Conservation (phyloP, 306 rosid genomes). For the Abrus precatorius region DNA sequence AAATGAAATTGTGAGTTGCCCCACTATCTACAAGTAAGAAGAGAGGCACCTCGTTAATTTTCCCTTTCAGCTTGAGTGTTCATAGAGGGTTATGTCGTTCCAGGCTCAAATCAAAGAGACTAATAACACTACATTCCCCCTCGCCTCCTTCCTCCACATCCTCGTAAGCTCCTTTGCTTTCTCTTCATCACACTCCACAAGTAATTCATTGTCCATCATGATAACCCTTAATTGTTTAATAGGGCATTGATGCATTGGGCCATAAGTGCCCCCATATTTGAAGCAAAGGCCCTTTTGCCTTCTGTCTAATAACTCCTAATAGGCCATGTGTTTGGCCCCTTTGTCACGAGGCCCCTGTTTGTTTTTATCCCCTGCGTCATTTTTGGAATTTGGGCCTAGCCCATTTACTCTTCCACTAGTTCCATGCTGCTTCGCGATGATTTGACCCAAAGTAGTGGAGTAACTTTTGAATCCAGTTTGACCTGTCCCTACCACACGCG, state of each 20-base stretch:
- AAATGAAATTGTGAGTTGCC: no score
- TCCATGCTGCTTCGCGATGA: neutral
- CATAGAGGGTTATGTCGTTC: no score
- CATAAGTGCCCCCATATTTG: neutral
- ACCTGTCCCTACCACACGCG: neutral
- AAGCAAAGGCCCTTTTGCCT: neutral
- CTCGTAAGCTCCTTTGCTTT: no score
- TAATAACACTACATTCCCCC: no score
- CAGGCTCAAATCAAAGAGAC: no score
- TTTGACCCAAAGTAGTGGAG: neutral
- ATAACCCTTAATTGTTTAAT: no score
- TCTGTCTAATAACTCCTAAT: neutral
- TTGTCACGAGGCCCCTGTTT: neutral
- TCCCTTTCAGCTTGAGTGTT: no score
- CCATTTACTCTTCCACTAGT: neutral
- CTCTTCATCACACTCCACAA: no score
- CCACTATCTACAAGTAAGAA: no score
- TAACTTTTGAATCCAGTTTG: neutral
- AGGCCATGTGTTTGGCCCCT: neutral
- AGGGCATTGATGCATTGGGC: neutral
- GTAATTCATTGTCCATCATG: no score
- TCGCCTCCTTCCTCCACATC: no score
- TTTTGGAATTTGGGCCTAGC: neutral
- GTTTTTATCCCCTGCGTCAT: neutral
- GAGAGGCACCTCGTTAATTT: no score